Percentiles rank a stretch among this genome's conserved stretches.
These are phyloP conservation scores for Zymoseptoria pseudotritici DNA, from an alignment of 2,329 filamentous ascomycete species.

Conservation along the genomic window DNA sequence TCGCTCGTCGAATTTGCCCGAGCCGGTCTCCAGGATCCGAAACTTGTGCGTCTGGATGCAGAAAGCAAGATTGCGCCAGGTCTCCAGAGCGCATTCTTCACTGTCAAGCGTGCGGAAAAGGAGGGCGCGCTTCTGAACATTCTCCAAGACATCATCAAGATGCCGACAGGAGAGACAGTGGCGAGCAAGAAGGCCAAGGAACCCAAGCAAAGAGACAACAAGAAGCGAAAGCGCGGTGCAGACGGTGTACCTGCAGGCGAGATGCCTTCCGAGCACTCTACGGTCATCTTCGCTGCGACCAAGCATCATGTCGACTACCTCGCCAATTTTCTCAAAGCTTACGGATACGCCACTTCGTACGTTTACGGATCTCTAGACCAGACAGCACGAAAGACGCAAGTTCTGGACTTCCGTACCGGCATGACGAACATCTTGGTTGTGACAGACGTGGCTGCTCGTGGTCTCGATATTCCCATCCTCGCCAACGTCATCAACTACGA, in stretches of 20 bases:
- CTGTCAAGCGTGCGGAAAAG: conserved; percentile 85
- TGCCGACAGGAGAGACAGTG: conserved; percentile 63
- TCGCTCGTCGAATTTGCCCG: conserved; percentile 93
- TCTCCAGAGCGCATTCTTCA: conserved; percentile 91
- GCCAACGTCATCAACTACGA: conserved; percentile 99
- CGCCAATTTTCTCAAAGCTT: conserved; percentile 65
- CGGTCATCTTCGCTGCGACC: conserved; percentile 88
- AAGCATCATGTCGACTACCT: conserved; percentile 98
- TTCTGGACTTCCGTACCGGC: conserved; percentile 80
- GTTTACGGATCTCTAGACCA: conserved; percentile 94
- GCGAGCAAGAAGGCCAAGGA: conserved; percentile 39
- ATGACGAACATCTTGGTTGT: conserved; percentile 87
- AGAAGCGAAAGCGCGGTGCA: conserved; percentile 64
- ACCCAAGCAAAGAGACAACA: conserved; percentile 43
- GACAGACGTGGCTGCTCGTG: conserved; percentile 90
- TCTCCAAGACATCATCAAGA: conserved; percentile 83
- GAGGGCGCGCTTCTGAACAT: conserved; percentile 87
- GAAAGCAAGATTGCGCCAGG: conserved; percentile 96
- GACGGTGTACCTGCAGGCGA: conserved; percentile 50
- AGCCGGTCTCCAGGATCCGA: conserved; percentile 87
- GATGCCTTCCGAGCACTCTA: conserved; percentile 81
- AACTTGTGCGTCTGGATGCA: conserved; percentile 79
- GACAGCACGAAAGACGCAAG: conserved; percentile 82
- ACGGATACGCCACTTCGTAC: conserved; percentile 85
- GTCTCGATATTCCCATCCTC: conserved; percentile 93